Percentiles rank a stretch among this genome's conserved stretches.
Evolutionary conservation across 192 early-diverging fungal species (phyloP).

Genomic region (Coemansia sp.): DNA sequence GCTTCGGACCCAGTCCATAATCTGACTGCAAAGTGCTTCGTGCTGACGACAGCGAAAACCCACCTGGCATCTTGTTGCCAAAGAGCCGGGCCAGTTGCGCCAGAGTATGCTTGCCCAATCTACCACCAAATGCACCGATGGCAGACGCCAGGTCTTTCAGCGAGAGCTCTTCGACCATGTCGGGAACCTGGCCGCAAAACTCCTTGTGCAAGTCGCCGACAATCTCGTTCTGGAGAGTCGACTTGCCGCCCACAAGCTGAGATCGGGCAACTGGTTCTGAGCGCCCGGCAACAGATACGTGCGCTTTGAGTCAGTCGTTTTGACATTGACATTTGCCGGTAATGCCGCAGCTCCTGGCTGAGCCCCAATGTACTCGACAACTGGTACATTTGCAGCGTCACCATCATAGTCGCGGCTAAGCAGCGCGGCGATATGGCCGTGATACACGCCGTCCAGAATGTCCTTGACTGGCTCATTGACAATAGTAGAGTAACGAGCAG

Average conservation of each 20-base stretch:
- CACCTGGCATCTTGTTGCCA: slow-evolving; percentile 88
- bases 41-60: slow-evolving; percentile 77
- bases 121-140: slow-evolving; percentile 62
- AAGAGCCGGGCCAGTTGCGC: slow-evolving; percentile 78
- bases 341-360: neutral
- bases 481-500: slow-evolving; percentile 70
- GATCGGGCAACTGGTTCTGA: slow-evolving; percentile 11
- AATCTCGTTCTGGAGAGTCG: slow-evolving; percentile 95
- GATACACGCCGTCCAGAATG: slow-evolving; percentile 84
- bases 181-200: slow-evolving; percentile 80
- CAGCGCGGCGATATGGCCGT: slow-evolving; percentile 74
- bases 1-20: slow-evolving; percentile 77
- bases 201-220: slow-evolving; percentile 94
- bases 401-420: slow-evolving; percentile 71
- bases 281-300: slow-evolving; percentile 9
- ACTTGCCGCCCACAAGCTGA: slow-evolving; percentile 85
- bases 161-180: slow-evolving; percentile 90
- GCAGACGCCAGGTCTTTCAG: slow-evolving; percentile 76
- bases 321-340: neutral
- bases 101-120: slow-evolving; percentile 78
- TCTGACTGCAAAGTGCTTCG: slow-evolving; percentile 67
- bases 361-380: slow-evolving; percentile 76
- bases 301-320: neutral
- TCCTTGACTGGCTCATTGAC: slow-evolving; percentile 88
- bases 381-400: slow-evolving; percentile 65